Conservation (phyloP, 179 eudicot genomes). For the Silene noctiflora region DNA sequence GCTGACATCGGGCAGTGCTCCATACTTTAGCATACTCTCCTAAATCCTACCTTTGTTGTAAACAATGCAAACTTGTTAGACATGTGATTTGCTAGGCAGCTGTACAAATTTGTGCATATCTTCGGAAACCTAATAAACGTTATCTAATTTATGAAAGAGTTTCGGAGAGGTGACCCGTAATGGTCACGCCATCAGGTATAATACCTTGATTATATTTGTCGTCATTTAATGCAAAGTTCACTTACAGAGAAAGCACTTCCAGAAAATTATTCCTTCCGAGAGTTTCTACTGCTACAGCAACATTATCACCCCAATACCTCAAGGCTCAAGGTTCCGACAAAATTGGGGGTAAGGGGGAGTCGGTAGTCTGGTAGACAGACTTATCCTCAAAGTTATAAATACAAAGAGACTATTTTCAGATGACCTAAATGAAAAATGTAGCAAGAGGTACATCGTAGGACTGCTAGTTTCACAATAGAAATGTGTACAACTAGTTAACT, state of each 20-base stretch:
- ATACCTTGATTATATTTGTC: background rate
- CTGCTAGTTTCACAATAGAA: background rate
- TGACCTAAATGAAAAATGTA: background rate
- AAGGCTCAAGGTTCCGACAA: no score
- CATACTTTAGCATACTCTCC: slow-evolving; percentile 1
- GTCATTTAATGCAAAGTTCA: background rate
- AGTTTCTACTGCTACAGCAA: background rate
- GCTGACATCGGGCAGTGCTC: slow-evolving; percentile 20
- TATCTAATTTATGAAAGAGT: background rate
- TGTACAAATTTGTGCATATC: slow-evolving; percentile 14
- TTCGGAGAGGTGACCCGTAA: background rate
- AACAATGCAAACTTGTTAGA: background rate
- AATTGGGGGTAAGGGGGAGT: no score
- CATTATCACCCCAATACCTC: background rate
- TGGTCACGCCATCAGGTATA: background rate
- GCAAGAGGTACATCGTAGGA: background rate
- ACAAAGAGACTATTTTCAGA: no score
- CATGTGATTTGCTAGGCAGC: slow-evolving; percentile 3
- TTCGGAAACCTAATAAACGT: background rate
- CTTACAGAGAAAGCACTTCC: background rate
- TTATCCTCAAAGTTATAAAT: no score
- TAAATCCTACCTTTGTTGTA: slow-evolving; percentile 6
- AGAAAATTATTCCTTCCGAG: background rate
- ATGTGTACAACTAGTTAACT: no score
- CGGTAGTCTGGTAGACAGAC: no score